Evolutionary conservation across 176 grass and related monocot genomes (phyloP), one percentile per base, ranked within the genome.

Genomic region (Pontederia crassipes): DNA sequence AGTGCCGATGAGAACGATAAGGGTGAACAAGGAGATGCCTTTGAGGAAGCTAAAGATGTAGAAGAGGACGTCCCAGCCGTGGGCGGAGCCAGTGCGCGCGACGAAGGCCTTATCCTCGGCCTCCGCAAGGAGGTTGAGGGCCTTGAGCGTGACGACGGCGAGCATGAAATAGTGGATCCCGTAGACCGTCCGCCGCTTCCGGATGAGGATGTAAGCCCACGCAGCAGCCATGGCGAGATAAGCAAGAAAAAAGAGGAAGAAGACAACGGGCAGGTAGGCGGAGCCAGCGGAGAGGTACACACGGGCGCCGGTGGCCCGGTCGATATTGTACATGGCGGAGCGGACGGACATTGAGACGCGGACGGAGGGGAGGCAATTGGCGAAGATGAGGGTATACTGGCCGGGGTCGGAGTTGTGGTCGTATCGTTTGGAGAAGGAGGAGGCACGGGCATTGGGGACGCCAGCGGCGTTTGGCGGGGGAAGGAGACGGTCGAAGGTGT

Each of bases 1-100:
- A 16, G 62, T 65, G 62, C 62, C 62, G 10, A 65, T 65, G 62
- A 65, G 62, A 45, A 65, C 46, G 17, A 65, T 50, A 45, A 65
- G 62, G 46, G 47, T 65, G 17, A 65, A 65, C 12, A 65, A 20
- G 10, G 46, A 65, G 17, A 65, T 65, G 16, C 62, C 62, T 48
- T 65, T 65, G 62, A 65, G 62, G 20, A 65, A 65, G 47, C 47
- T 51, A 20, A 65, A 51, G 45, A 65, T 65, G 46, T 65, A 65
- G 62, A 65, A 65, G 4, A 65, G 46, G 47, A 65, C 62, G 17
- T 65, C 47, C 62, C 62, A 51, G 11, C 62, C 62, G 45, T 50
- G 62, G 40, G 62, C 62, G 18, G 62, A 65, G 6, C 62, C 62
- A 11, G 62, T 50, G 17, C 62, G 62, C 17, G 49, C 62, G 18